Conservation (phyloP, 1,284 basidiomycete species). For the Leccinum fallax region DNA sequence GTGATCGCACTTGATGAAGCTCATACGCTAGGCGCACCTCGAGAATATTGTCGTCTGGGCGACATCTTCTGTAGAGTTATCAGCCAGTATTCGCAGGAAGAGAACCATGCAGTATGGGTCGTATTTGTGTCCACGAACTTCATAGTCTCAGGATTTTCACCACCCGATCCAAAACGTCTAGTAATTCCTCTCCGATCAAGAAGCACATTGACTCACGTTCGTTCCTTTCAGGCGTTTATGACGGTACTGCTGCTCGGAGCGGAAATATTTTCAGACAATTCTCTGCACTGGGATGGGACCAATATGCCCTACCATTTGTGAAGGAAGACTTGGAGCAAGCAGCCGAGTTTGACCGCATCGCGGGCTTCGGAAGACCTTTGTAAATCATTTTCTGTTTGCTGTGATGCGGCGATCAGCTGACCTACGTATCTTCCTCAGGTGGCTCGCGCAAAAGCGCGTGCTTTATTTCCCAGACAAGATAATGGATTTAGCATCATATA, state of each 20-base stretch:
- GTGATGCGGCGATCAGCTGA: background rate
- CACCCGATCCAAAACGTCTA: conserved; percentile 2
- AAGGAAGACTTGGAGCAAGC: background rate
- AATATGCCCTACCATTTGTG: background rate
- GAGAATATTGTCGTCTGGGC: background rate
- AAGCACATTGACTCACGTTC: background rate
- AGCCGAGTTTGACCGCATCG: background rate
- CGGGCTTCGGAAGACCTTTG: conserved; percentile 2
- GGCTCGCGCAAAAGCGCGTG: background rate
- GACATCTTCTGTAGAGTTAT: conserved; percentile 10
- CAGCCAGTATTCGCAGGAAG: conserved; percentile 1
- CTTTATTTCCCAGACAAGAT: background rate
- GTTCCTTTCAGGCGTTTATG: background rate
- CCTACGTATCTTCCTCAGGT: background rate
- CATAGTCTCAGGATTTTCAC: conserved; percentile 9
- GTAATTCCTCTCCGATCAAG: background rate
- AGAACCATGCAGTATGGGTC: conserved; percentile 11
- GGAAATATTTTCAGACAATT: conserved; percentile 6
- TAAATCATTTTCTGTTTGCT: background rate
- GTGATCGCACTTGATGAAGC: conserved; percentile 14
- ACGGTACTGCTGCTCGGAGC: background rate
- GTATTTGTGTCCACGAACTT: conserved; percentile 19
- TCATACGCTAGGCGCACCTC: background rate
- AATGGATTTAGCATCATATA: background rate
- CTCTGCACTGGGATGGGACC: conserved; percentile 14